A percentile compares a stretch with the other conserved stretches of the same genome.
Conservation (phyloP, 140 eudicot genomes). For the Stevia rebaudiana region DNA sequence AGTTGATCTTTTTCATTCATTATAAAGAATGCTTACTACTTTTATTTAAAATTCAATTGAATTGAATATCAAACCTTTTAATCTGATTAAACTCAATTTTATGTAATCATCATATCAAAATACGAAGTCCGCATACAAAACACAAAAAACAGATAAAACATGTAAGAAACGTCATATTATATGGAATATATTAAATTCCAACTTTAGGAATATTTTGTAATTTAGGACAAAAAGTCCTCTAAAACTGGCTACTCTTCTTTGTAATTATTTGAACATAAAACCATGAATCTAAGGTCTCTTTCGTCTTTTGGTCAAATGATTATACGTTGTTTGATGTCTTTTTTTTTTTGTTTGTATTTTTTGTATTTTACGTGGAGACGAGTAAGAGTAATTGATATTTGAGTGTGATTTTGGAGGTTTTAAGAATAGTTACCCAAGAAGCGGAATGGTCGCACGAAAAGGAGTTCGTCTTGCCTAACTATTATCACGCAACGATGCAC, state of each 20-base stretch:
- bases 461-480: too few relatives aligned
- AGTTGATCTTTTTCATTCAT: too few relatives aligned
- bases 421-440: too few relatives aligned
- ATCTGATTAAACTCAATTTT: too few relatives aligned
- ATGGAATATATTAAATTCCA: conserved; percentile 28
- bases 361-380: conserved; percentile 16
- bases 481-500: too few relatives aligned
- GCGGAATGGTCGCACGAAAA: too few relatives aligned
- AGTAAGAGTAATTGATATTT: conserved; percentile 21
- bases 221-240: background rate
- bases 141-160: too few relatives aligned
- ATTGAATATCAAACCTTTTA: too few relatives aligned
- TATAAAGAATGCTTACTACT: too few relatives aligned
- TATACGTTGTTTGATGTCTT: conserved; percentile 5
- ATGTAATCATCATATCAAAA: too few relatives aligned
- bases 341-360: conserved; percentile 1
- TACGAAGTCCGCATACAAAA: too few relatives aligned
- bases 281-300: conserved; percentile 12
- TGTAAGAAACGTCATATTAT: conserved; percentile 20
- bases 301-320: conserved; percentile 4
- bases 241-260: conserved; percentile 21
- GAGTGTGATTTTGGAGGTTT: background rate
- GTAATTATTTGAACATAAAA: conserved; percentile 18
- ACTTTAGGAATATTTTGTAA: conserved; percentile 22
- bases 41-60: too few relatives aligned